Evolutionary conservation across 257 asterid genomes (phyloP), one percentile per base, ranked within the genome.

Genomic region (Perilla frutescens): DNA sequence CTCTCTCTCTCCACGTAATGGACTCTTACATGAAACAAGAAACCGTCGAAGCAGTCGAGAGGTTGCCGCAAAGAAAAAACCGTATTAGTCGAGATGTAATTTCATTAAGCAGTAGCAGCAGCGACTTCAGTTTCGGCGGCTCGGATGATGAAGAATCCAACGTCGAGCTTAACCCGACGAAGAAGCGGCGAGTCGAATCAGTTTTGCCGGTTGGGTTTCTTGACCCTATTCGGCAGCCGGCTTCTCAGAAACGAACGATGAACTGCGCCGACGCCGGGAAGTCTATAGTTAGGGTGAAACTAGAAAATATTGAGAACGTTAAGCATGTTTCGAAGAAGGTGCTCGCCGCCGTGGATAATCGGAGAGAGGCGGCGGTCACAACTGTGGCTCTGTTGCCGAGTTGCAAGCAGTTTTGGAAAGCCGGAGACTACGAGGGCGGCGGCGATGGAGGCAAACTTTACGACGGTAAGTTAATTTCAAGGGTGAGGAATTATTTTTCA

Each of bases 361-460:
- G 49, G 34, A 49, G 54, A 14, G 63, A 44, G 62, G 43, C 53
- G 13, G 61, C 47, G 57, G 65, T 64, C 13, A 77, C 44, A 43
- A 5, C 68, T 20, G 37, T 58, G 54, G 36, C 80, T 26, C 12
- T 53, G 63, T 0, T 62, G 59, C 68, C 73, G 36, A 66, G 76
- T 9, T 79, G 84, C 62, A 91, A 75, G 66, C 93, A 89, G 87
- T 91, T 91, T 39, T 89, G 94, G 97, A 89, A 89, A 73, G 97
- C 93, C 15, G 94, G 96, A 2, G 94, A 91, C 56, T 91, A 87
- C 69, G 87, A 86, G 14, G 87, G 77, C 20, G 49, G 75, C 37
- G 20, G 26, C 66, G 64, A 8, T 26, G 62, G 29, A 50, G 65
- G 13, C 26, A 80, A 72, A 14, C 67, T 50, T 74, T 71, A 79